Conservation (phyloP, 139 green algal species). For the Coelastrella sp. region DNA sequence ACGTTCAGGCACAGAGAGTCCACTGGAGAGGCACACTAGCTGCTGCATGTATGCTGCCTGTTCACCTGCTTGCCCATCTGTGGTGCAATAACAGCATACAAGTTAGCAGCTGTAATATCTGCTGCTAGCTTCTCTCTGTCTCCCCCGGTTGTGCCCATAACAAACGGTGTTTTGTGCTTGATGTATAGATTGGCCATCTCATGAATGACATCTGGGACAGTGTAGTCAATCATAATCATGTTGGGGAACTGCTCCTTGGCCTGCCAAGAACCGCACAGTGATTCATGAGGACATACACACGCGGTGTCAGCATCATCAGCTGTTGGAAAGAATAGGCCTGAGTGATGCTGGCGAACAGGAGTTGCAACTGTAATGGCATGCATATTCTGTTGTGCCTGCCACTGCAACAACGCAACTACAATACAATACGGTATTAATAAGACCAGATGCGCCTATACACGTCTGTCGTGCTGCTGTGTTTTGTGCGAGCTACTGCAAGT, state of each 20-base stretch:
- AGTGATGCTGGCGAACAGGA: too few relatives aligned
- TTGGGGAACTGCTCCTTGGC: slow-evolving; percentile 75
- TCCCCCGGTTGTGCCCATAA: slow-evolving; percentile 99
- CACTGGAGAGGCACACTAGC: neutral
- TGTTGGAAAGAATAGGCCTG: too few relatives aligned
- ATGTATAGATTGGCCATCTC: slow-evolving; percentile 93
- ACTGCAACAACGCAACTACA: too few relatives aligned
- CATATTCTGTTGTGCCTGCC: too few relatives aligned
- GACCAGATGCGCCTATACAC: too few relatives aligned
- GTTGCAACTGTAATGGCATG: too few relatives aligned
- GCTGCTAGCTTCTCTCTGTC: slow-evolving; percentile 86
- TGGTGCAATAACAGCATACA: slow-evolving; percentile 96
- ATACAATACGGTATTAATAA: too few relatives aligned
- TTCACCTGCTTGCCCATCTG: slow-evolving; percentile 99
- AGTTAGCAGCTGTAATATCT: slow-evolving; percentile 53
- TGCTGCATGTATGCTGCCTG: neutral
- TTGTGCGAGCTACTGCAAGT: neutral
- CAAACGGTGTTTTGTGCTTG: slow-evolving; percentile 90
- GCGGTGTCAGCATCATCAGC: too few relatives aligned
- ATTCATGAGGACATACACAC: neutral
- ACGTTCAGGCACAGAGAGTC: too few relatives aligned
- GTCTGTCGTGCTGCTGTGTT: neutral
- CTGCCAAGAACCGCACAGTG: neutral
- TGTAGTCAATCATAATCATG: slow-evolving; percentile 98
- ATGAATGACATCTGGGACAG: slow-evolving; percentile 88